These are phyloP conservation scores for Trichoderma koningii DNA, from an alignment of 2,329 filamentous ascomycete genomes.

Conservation along the genomic window DNA sequence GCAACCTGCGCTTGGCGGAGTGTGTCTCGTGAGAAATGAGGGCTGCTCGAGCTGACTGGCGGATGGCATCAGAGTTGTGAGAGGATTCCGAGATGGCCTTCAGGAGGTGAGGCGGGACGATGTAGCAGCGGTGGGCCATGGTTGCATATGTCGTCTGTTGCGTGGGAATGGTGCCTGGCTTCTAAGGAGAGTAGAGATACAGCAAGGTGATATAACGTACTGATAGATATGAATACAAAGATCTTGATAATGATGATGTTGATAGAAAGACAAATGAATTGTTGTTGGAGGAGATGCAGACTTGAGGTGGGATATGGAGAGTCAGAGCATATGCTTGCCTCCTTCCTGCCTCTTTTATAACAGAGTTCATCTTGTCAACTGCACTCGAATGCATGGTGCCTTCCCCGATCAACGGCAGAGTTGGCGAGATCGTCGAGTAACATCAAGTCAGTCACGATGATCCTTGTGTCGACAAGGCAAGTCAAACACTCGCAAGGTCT, in stretches of 20 bases:
- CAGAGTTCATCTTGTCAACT: constrained; percentile 2
- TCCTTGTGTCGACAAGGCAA: neutral
- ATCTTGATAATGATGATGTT: neutral
- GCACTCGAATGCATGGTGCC: neutral
- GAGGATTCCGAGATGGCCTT: constrained; percentile 46
- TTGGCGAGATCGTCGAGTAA: neutral
- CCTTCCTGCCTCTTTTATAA: constrained; percentile 3
- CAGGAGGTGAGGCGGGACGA: constrained; percentile 52
- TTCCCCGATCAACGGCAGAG: neutral
- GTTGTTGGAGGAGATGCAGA: neutral
- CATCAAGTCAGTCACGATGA: neutral
- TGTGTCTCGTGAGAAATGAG: constrained; percentile 41
- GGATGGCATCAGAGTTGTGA: constrained; percentile 41
- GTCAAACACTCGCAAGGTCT: constrained; percentile 1
- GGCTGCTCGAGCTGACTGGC: constrained; percentile 41
- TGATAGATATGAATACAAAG: too few species aligned
- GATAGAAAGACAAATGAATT: neutral
- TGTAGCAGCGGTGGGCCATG: constrained; percentile 40
- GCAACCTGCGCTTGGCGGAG: constrained; percentile 39
- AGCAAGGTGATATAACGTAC: neutral
- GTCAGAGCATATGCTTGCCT: neutral
- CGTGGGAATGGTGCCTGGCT: neutral
- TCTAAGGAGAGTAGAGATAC: neutral
- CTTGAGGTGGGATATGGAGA: neutral
- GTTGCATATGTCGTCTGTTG: neutral